Evolutionary conservation across 495 filamentous ascomycete genomes (phyloP), one percentile per base, ranked within the genome.

Genomic region (Podospora didyma): DNA sequence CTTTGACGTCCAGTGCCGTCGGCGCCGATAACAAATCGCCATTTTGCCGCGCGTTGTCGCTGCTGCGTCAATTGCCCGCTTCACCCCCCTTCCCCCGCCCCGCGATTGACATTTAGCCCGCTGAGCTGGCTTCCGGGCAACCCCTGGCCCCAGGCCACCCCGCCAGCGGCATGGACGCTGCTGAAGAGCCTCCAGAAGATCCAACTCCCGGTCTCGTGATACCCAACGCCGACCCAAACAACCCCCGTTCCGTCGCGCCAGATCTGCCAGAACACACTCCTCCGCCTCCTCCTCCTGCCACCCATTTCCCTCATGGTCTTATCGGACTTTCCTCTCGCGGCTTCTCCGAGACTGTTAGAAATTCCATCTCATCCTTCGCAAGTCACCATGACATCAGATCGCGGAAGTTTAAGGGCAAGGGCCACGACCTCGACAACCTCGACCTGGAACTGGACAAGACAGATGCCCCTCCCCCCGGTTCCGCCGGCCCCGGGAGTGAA

Each of bases 301-400:
- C 9, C 1, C 12, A 42, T 14, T 42, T 42, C 12, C 39, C n/a
- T 14, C 39, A 42, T 42, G 39, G 7, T 1, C 39, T 42, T 17
- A 42, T 42, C n/a, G 35, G 31, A 11, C 48, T 17, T 16, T 19
- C n/a, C 49, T n/a, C 37, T 23, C 7, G 41, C 10, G 51, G 26
- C 47, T 57, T 26, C 52, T 57, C 39, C 50, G 56, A 60, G 39
- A 50, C 54, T 26, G 60, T 66, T 12, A 49, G 60, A 21, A 59
- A 57, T 39, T 65, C 62, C 11, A 52, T 65, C 42, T 53, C 58
- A 1, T 55, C 62, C 12, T 42, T 61, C 20, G 47, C 62, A 6
- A 49, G 54, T 21, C 21, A 46, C 22, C 39, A 55, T 26, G 39
- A 31, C 53, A 12, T 16, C 42, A 46, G 26, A 44, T 21, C 26